Evolutionary conservation across 805 yeast species (phyloP).

Genomic region (Kockiozyma suomiensis): DNA sequence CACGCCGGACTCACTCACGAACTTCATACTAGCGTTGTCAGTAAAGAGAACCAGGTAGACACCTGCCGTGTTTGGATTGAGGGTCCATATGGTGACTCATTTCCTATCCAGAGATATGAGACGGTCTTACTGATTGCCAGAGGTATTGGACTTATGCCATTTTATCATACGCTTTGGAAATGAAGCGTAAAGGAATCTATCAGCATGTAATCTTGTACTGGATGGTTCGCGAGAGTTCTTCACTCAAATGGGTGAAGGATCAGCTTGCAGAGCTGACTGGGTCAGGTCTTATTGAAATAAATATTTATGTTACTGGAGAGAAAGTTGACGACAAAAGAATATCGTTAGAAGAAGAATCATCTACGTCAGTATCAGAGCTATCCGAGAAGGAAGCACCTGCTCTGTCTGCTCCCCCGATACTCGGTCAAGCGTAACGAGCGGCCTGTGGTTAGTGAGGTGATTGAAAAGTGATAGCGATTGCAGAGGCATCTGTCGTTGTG

Average conservation of each 20-base stretch:
- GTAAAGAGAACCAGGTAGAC: neutral
- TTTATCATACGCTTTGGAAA: conserved; percentile 49
- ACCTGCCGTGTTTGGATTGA: conserved; percentile 47
- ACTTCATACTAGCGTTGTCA: neutral
- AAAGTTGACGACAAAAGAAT: no score
- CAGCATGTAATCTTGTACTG: conserved; percentile 8
- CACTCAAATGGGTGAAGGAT: conserved; percentile 7
- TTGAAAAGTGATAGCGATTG: no score
- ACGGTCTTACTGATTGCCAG: conserved; percentile 59
- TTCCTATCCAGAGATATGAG: conserved; percentile 51
- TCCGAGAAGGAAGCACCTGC: neutral
- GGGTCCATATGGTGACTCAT: conserved; percentile 60
- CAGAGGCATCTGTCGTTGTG: no score
- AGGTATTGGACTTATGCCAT: conserved; percentile 64
- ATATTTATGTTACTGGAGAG: conserved; percentile 10
- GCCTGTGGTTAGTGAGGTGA: no score
- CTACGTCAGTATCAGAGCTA: no score
- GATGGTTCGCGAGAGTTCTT: neutral
- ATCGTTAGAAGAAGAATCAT: no score
- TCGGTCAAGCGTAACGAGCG: no score
- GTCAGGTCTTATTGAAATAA: neutral
- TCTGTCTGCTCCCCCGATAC: no score
- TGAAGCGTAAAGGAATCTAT: neutral
- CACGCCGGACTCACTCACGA: neutral
- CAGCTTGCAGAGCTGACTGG: neutral